Evolutionary conservation across 495 filamentous ascomycete genomes (phyloP), one percentile per base, ranked within the genome.

Genomic region (Bathelium albidoporum): DNA sequence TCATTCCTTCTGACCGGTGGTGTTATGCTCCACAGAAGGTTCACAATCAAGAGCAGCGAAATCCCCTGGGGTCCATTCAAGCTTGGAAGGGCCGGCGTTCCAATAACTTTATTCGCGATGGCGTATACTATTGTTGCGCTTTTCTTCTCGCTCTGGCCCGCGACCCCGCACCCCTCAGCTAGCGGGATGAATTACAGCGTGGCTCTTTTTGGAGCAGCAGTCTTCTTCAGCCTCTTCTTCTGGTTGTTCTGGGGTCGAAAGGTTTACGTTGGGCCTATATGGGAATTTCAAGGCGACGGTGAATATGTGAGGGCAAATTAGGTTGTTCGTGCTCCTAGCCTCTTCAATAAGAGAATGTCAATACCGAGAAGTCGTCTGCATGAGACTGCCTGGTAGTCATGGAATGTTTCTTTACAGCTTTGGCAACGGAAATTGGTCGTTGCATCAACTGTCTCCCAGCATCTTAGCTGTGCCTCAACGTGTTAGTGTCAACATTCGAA

Each of bases 111-210:
- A 16, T 68, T 68, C 44, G 68, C 68, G 1, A 64, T 61, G 59
- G 28, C 28, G 18, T 65, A 65, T 49, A 64, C 65, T 59, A 59
- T 62, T 52, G 63, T 70, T 58, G 60, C 67, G 16, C 63, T 68
- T 26, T 67, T 68, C 62, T 69, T 44, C 43, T 58, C 32, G 24
- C 53, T 63, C 32, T 67, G 65, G 65, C 68, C 68, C 20, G 58
- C 68, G 9, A 63, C 22, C 5, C 59, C 60, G 22, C 58, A 58
- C 24, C 62, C 67, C 1, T 67, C 68, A 2, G 62, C 62, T 1
- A 52, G 44, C 41, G 62, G 49, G 2, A 69, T 69, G 68, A 69
- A 69, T 32, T 69, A 69, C 60, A 60, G 49, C 31, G 62, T 63
- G 1, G 66, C 64, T 12, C 60, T 70, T n/a, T 69, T 63, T 26